Evolutionary conservation across 306 rosid genomes (phyloP).

Genomic region (Quercus gilva): DNA sequence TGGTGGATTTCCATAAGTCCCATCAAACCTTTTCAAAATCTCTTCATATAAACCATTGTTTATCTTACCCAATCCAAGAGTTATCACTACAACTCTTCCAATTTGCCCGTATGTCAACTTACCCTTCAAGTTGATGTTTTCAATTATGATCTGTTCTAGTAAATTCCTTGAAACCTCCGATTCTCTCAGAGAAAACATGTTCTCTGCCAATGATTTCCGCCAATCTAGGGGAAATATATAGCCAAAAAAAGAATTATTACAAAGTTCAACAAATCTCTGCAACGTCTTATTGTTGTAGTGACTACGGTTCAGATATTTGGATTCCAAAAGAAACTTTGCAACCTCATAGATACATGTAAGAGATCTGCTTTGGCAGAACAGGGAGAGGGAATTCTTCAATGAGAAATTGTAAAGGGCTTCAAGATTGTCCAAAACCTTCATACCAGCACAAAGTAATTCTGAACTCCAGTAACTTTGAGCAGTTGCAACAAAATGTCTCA

Average conservation of each 20-base stretch:
- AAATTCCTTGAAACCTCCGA: conserved; percentile 31
- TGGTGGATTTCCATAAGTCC: not conserved
- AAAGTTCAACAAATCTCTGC: conserved; percentile 4
- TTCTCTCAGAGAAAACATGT: conserved; percentile 40
- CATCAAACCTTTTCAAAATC: conserved; percentile 20
- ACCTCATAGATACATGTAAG: conserved; percentile 46
- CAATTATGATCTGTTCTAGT: conserved; percentile 23
- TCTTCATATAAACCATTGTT: conserved; percentile 11
- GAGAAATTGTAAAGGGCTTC: conserved; percentile 32
- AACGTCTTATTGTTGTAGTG: conserved; percentile 6
- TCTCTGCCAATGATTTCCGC: conserved; percentile 29
- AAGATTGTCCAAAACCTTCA: conserved; percentile 45
- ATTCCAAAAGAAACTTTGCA: conserved; percentile 40
- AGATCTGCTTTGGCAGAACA: conserved; percentile 25
- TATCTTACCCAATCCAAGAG: conserved; percentile 43
- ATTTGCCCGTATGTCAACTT: conserved; percentile 40
- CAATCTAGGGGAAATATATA: conserved; percentile 43
- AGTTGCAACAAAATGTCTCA: conserved; percentile 29
- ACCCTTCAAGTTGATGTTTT: conserved; percentile 6
- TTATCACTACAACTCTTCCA: conserved; percentile 43
- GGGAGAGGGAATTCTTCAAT: conserved; percentile 1
- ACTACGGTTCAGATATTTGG: conserved; percentile 19
- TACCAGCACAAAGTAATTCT: conserved; percentile 50
- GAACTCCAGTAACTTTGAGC: conserved; percentile 54
- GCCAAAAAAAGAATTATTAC: conserved; percentile 21